These are phyloP conservation scores for Abrus precatorius DNA, from an alignment of 306 rosid genomes.

Conservation along the genomic window DNA sequence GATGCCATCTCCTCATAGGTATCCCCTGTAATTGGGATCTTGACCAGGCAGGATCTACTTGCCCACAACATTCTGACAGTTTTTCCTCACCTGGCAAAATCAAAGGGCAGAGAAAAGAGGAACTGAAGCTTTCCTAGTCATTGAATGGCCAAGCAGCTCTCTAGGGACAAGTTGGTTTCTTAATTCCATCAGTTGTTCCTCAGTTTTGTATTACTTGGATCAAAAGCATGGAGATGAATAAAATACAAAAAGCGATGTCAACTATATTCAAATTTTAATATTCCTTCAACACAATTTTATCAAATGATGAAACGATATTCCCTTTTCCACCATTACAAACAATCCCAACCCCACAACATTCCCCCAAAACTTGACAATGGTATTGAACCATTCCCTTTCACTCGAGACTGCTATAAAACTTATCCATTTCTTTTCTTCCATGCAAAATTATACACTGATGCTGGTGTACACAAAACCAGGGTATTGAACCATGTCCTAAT, in stretches of 20 bases:
- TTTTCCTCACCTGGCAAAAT: slow-evolving; percentile 72
- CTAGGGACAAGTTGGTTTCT: slow-evolving; percentile 41
- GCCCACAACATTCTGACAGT: slow-evolving; percentile 79
- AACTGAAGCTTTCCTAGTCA: slow-evolving; percentile 46
- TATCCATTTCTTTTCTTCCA: slow-evolving; percentile 34
- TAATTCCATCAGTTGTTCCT: slow-evolving; percentile 43
- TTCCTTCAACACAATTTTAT: slow-evolving; percentile 53
- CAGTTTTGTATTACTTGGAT: slow-evolving; percentile 56
- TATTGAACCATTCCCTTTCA: not conserved
- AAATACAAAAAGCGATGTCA: slow-evolving; percentile 48
- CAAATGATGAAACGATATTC: slow-evolving; percentile 35
- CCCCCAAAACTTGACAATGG: slow-evolving; percentile 25
- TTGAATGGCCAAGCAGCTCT: slow-evolving; percentile 47
- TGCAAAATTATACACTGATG: slow-evolving; percentile 31
- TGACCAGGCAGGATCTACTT: slow-evolving; percentile 87
- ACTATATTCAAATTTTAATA: slow-evolving; percentile 54
- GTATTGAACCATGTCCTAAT: slow-evolving; percentile 28
- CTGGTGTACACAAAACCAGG: slow-evolving; percentile 4
- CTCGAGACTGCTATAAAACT: slow-evolving; percentile 32
- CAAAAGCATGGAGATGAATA: slow-evolving; percentile 50
- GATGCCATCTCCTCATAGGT: slow-evolving; percentile 57
- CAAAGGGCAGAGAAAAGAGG: slow-evolving; percentile 59
- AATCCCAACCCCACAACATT: not conserved
- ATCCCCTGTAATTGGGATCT: slow-evolving; percentile 81
- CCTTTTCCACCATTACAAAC: slow-evolving; percentile 33